Evolutionary conservation across 1,284 basidiomycete species (phyloP), one percentile per base, ranked within the genome.

Genomic region (Cutaneotrichosporon sp.): DNA sequence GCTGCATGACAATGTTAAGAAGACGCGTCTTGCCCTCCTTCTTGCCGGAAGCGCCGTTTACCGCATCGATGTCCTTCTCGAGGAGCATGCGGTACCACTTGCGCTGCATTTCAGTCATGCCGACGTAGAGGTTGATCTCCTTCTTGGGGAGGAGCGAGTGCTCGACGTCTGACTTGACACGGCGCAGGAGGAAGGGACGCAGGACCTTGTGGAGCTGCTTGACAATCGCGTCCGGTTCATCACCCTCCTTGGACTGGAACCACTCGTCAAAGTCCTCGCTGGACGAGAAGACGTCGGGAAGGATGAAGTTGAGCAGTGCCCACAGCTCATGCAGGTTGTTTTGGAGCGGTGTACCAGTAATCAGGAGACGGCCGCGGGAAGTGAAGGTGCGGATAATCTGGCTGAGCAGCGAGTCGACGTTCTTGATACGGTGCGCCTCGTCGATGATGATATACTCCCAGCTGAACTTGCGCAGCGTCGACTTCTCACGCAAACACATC

Each of bases 1-100:
- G 85, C 85, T 99, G 97, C 97, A 99, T 99, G 69, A 99, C 97
- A 83, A 99, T 97, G 81, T 99, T 99, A 87, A 99, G 92, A 60
- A 99, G 81, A 34, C 95, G 85, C 4, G 95, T 98, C 83, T 98
- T 99, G 68, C 97, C 96, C 80, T 99, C 97, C 80, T 99, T 99
- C 86, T 97, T 98, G 16, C 92, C 92, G 1, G 92, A 91, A 31
- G 92, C 82, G 86, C 93, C 92, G 76, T 98, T 99, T 61, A 99
- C 97, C 11, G 96, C 96, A 75, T 99, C 97, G 63, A 99, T 97
- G 80, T 99, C 97, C 83, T 99, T 98, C 81, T 99, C 94, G 62
- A 99, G 81, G 5, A 99, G 90, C 42, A 90, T 92, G 49, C 91
- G 88, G 80, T 97, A 97, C 97, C 96, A 99, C 78, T 94, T 97